These are phyloP conservation scores for Cladosporium colombiae DNA, from an alignment of 2,329 filamentous ascomycete genomes.

Conservation along the genomic window DNA sequence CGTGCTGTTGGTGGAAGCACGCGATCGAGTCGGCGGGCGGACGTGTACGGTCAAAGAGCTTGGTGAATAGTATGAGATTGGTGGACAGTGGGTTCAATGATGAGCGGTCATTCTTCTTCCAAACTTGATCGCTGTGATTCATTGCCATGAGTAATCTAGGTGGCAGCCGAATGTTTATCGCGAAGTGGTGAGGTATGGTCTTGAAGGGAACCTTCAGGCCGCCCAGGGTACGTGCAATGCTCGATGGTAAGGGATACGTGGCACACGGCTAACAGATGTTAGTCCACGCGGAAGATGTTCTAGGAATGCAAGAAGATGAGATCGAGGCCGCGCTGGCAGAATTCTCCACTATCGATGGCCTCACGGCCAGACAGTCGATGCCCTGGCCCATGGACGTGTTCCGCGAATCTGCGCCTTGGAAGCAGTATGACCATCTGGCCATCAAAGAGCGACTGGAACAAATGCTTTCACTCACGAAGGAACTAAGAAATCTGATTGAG, in stretches of 20 bases:
- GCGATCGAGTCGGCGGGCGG: conserved; percentile 53
- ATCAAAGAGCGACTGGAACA: conserved; percentile 33
- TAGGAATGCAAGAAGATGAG: neutral
- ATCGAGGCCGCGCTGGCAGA: conserved; percentile 24
- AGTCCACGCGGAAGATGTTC: neutral
- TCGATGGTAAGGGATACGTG: neutral
- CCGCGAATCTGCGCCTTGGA: conserved; percentile 33
- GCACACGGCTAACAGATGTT: no score
- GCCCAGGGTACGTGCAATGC: neutral
- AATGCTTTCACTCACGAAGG: neutral
- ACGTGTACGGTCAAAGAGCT: conserved; percentile 50
- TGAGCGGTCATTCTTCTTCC: neutral
- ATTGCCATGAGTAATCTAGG: neutral
- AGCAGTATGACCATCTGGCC: conserved; percentile 33
- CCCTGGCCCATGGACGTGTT: conserved; percentile 41
- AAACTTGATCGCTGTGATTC: neutral
- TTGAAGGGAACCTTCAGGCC: conserved; percentile 17
- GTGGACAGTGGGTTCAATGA: conserved; percentile 50
- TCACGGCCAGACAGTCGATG: conserved; percentile 37
- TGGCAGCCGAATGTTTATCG: conserved; percentile 35
- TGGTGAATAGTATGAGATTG: conserved; percentile 51
- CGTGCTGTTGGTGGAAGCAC: conserved; percentile 50
- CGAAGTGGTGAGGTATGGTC: conserved; percentile 36
- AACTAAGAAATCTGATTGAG: neutral
- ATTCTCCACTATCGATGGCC: conserved; percentile 37